Evolutionary conservation across 805 yeast genomes (phyloP), one percentile per base, ranked within the genome.

Genomic region (Hanseniaspora taiwanica): DNA sequence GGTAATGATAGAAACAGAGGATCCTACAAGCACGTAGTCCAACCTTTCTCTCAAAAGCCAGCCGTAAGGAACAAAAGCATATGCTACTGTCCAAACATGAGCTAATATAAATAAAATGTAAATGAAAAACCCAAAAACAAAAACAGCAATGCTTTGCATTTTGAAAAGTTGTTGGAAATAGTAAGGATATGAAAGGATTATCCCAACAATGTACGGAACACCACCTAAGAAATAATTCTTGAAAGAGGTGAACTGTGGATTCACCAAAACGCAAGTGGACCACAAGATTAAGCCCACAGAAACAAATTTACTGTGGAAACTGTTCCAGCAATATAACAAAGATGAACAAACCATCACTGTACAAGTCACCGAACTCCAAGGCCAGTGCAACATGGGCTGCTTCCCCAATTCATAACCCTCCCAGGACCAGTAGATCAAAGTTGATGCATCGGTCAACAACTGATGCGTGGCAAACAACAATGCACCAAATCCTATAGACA

Each of bases 11-110:
- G 70, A 54, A 0, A 59, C 46, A 36, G 78, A 74, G 13, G 91
- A 74, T 7, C 63, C 45, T 5, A 70, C 70, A 35, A 86, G 59
- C 2, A 91, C 72, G 36, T 81, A 59, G 57, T 85, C 94, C 1
- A 91, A 79, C 57, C 96, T 73, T 60, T 91, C 98, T 54, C 98
- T 74, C 39, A 91, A 65, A 18, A 81, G 45, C 55, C 80, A 78
- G 7, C 98, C 98, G 44, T 84, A 87, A 9, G 98, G 98, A 36
- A 91, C 98, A 63, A 91, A 91, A 0, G 98, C 97, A 59, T 91
- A 91, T 0, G 98, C 98, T 36, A 91, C 97, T 34, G 81, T 79
- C 97, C 97, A 89, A 38, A 89, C 94, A 58, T 86, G 89, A 4
- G 81, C 93, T 45, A 91, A 66, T 20, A 79, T 68, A 27, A 83